Conservation (phyloP, 2,329 filamentous ascomycete species). For the Xylaria sp. region DNA sequence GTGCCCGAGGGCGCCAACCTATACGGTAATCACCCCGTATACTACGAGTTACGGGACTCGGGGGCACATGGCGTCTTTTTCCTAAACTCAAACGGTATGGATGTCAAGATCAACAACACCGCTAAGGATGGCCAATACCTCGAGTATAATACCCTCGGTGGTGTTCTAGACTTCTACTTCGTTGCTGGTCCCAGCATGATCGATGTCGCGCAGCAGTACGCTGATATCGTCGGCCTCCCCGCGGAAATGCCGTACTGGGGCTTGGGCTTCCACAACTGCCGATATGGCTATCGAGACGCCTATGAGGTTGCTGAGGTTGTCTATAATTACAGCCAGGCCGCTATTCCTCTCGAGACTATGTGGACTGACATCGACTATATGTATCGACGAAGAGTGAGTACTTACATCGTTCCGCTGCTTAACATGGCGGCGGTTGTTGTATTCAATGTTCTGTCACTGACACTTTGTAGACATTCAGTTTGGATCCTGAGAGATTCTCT, state of each 20-base stretch:
- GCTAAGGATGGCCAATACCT: slow-evolving; percentile 71
- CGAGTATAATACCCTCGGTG: slow-evolving; percentile 82
- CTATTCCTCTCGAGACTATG: slow-evolving; percentile 75
- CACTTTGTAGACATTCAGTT: slow-evolving; percentile 64
- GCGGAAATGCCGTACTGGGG: slow-evolving; percentile 73
- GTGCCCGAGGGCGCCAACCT: slow-evolving; percentile 72
- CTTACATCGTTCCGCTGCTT: background rate
- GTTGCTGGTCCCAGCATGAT: slow-evolving; percentile 67
- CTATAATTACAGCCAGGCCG: slow-evolving; percentile 71
- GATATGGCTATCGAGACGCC: slow-evolving; percentile 72
- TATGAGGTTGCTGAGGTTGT: slow-evolving; percentile 74
- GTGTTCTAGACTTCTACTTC: slow-evolving; percentile 78
- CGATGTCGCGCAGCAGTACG: slow-evolving; percentile 68
- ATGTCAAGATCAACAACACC: slow-evolving; percentile 76
- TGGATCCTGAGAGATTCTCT: slow-evolving; percentile 72
- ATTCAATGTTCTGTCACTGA: slow-evolving; percentile 24
- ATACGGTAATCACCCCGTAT: slow-evolving; percentile 80
- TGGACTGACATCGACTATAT: slow-evolving; percentile 75
- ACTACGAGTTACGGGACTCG: slow-evolving; percentile 73
- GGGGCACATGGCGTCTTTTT: slow-evolving; percentile 74
- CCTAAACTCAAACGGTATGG: slow-evolving; percentile 79
- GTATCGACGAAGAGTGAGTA: slow-evolving; percentile 58
- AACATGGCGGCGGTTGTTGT: background rate
- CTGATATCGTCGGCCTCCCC: slow-evolving; percentile 65
- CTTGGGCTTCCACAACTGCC: slow-evolving; percentile 70